phyloP scores from a whole-genome alignment of 2,329 filamentous ascomycete species.

The Aspergillus niger region DNA sequence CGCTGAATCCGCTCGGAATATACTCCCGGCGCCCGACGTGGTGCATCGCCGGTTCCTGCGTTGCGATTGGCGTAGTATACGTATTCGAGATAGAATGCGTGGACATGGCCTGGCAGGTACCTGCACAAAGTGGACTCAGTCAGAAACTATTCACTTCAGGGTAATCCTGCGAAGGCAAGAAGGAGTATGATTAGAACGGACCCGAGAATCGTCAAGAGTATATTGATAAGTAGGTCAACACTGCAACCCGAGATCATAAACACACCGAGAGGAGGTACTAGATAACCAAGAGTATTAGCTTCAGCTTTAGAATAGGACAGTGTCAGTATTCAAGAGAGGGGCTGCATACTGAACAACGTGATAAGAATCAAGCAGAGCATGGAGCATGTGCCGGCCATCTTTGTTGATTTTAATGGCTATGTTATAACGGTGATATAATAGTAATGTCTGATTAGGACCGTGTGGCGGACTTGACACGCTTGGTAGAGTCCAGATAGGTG shows the following conservation, averaged over 20 bases:
- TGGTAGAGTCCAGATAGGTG: slow-evolving; percentile 20
- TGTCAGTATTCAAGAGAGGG: no score
- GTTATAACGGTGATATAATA: background rate
- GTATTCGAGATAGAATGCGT: slow-evolving; percentile 81
- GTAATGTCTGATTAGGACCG: background rate
- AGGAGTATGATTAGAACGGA: slow-evolving; percentile 23
- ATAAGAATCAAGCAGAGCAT: slow-evolving; percentile 49
- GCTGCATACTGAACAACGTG: slow-evolving; percentile 48
- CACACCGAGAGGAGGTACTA: slow-evolving; percentile 68
- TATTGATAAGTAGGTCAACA: slow-evolving; percentile 66
- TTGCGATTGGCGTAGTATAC: slow-evolving; percentile 72
- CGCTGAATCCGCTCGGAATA: slow-evolving; percentile 45
- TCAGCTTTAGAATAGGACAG: background rate
- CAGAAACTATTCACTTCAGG: background rate
- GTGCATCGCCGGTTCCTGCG: slow-evolving; percentile 21
- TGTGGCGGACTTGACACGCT: slow-evolving; percentile 13
- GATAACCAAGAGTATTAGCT: background rate
- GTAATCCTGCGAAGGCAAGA: background rate
- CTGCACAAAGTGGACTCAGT: slow-evolving; percentile 36
- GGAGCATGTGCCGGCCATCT: slow-evolving; percentile 38
- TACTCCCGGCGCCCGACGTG: slow-evolving; percentile 38
- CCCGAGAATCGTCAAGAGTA: slow-evolving; percentile 67
- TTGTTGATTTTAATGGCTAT: slow-evolving; percentile 9
- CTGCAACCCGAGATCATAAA: slow-evolving; percentile 67
- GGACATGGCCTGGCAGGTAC: slow-evolving; percentile 76